phyloP scores from a whole-genome alignment of 2,329 filamentous ascomycete species.

The Xylariaceae sp. region DNA sequence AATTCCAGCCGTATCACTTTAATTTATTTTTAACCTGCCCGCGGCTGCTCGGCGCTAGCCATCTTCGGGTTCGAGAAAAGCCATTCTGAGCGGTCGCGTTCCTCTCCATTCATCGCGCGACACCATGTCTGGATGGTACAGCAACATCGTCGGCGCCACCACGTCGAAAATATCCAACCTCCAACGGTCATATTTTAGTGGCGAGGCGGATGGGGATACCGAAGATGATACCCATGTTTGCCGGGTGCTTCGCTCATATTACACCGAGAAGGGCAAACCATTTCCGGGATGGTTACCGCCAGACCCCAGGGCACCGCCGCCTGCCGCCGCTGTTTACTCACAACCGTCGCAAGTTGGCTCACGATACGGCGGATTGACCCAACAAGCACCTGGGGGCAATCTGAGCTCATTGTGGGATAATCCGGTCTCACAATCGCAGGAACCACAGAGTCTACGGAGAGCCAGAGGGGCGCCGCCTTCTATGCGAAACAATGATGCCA shows the following conservation, averaged over 20 bases:
- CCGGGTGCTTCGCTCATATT: constrained; percentile 88
- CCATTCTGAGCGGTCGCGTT: neutral
- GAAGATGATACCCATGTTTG: constrained; percentile 94
- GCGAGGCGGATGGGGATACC: constrained; percentile 65
- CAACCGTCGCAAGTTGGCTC: constrained; percentile 48
- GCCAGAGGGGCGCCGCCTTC: constrained; percentile 38
- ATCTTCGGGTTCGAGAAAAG: neutral
- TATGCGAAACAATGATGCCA: constrained; percentile 29
- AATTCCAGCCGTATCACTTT: neutral
- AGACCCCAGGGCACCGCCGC: constrained; percentile 71
- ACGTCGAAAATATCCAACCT: constrained; percentile 62
- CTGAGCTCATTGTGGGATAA: constrained; percentile 58
- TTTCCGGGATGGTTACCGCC: constrained; percentile 86
- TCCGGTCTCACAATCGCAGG: constrained; percentile 34
- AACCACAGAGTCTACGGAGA: constrained; percentile 43
- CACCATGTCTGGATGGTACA: constrained; percentile 76
- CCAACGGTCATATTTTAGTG: constrained; percentile 63
- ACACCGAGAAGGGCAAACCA: constrained; percentile 77
- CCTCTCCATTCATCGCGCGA: constrained; percentile 8
- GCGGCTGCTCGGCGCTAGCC: neutral
- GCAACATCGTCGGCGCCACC: constrained; percentile 63
- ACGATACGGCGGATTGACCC: constrained; percentile 48
- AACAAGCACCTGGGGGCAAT: constrained; percentile 36
- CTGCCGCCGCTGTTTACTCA: constrained; percentile 51
- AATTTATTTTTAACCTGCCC: neutral